Evolutionary conservation across 2,329 filamentous ascomycete genomes (phyloP), one percentile per base, ranked within the genome.

Genomic region (Pestalotiopsis sp.): DNA sequence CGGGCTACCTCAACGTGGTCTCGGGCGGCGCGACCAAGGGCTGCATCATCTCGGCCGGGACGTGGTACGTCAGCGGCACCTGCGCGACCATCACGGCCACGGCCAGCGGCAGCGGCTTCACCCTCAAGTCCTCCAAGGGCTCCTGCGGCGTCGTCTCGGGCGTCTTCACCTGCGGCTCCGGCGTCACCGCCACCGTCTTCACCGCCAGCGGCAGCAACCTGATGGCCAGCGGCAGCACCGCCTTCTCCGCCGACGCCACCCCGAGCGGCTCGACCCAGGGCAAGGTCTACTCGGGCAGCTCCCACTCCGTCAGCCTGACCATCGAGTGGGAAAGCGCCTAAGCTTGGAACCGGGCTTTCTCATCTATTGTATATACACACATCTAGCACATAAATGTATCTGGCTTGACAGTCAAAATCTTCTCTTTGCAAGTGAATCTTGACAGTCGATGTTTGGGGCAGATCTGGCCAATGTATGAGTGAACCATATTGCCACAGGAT

Each of bases 21-120:
- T 81, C 83, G 3, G 77, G 80, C 20, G 84, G 86, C 3, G 75
- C 75, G n/a, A 76, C 81, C 62, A 84, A 82, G 7, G 91, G 91
- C n/a, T 93, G 90, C 72, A 84, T 93, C 68, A 93, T 93, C 75
- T 86, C 86, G 67, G 83, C 80, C 11, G 91, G 91, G 0, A 88
- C 86, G 0, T 93, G 91, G 91, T 93, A 91, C 75, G 84, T 85
- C 0, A 85, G 83, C 1, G 90, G 91, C 2, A 91, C 90, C 0
- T 93, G 91, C 74, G 91, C 91, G 0, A 91, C 87, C 0, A 91
- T 88, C 76, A 88, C 85, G 0, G 88, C 89, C 4, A 79, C 85
- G 3, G 69, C 82, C 60, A 85, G 79, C 23, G 79, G 79, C 39
- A 63, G 59, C 75, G 85, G 84, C 57, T 89, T 90, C 79, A 90